phyloP scores from a whole-genome alignment of 23 red algal genomes.

The Cyanidioschyzon merolae region DNA sequence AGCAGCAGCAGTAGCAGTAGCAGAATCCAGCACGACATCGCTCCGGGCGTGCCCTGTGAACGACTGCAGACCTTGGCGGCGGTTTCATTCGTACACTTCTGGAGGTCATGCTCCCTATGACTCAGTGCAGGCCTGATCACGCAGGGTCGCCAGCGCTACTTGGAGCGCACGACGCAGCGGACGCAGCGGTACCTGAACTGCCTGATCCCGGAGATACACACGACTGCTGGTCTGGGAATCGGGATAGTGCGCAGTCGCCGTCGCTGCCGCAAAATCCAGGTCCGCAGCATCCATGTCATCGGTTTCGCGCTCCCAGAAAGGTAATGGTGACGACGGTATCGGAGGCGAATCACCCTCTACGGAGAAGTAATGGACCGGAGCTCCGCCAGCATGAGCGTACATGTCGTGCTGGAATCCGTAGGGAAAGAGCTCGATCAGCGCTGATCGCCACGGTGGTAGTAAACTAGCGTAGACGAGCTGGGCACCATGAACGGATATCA shows the following conservation, averaged over 20 bases:
- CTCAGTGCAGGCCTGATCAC: background rate
- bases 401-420: conserved; percentile 1
- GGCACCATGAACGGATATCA: conserved; percentile 3
- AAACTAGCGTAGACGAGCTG: conserved; percentile 8
- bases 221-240: background rate
- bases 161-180: background rate
- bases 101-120: too few species aligned
- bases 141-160: background rate
- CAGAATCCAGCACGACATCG: too few species aligned
- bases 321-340: too few species aligned
- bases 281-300: background rate
- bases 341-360: background rate
- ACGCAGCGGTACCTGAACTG: background rate
- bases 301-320: background rate
- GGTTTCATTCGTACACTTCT: too few species aligned
- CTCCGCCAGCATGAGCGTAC: conserved; percentile 5
- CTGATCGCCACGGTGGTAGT: background rate
- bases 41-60: too few species aligned
- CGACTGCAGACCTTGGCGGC: too few species aligned
- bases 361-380: background rate
- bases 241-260: background rate
- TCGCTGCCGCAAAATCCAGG: background rate
- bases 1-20: too few species aligned
- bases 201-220: background rate
- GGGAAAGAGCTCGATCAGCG: conserved; percentile 3